phyloP scores from a whole-genome alignment of 768 basidiomycete species.

The Macrolepiota dolichaula region DNA sequence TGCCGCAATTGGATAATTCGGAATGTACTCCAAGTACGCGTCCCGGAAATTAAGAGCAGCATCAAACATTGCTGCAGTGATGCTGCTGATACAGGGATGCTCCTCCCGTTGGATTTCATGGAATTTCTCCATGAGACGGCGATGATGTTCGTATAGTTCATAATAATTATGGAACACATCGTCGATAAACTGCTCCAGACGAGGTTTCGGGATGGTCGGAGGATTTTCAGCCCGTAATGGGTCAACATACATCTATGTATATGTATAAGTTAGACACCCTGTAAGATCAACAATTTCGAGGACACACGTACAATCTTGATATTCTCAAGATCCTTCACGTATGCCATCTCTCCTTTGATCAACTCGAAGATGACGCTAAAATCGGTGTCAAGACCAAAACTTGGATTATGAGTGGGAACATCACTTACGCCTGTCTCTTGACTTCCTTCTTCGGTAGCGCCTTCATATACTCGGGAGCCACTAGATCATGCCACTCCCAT shows the following conservation, averaged over 20 bases:
- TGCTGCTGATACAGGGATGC: slow-evolving; percentile 70
- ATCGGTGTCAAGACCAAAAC: background rate
- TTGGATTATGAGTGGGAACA: background rate
- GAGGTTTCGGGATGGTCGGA: slow-evolving; percentile 71
- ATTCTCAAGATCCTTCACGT: slow-evolving; percentile 88
- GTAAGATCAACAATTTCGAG: background rate
- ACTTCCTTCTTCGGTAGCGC: slow-evolving; percentile 67
- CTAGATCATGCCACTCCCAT: slow-evolving; percentile 89
- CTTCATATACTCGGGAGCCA: slow-evolving; percentile 58
- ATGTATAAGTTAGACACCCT: slow-evolving; percentile 3
- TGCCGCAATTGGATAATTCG: slow-evolving; percentile 91
- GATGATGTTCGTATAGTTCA: slow-evolving; percentile 73
- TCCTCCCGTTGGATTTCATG: slow-evolving; percentile 88
- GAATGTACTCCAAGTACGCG: slow-evolving; percentile 89
- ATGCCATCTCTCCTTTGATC: slow-evolving; percentile 94
- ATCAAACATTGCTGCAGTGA: slow-evolving; percentile 84
- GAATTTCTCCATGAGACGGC: slow-evolving; percentile 72
- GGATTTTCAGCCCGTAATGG: slow-evolving; percentile 72
- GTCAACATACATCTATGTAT: slow-evolving; percentile 12
- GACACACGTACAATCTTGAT: slow-evolving; percentile 61
- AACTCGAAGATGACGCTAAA: slow-evolving; percentile 86
- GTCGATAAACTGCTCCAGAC: slow-evolving; percentile 70
- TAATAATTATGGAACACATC: slow-evolving; percentile 90
- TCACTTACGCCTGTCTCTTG: slow-evolving; percentile 32
- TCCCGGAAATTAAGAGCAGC: slow-evolving; percentile 91